Conservation (phyloP, 257 asterid genomes). For the Fraxinus americana region DNA sequence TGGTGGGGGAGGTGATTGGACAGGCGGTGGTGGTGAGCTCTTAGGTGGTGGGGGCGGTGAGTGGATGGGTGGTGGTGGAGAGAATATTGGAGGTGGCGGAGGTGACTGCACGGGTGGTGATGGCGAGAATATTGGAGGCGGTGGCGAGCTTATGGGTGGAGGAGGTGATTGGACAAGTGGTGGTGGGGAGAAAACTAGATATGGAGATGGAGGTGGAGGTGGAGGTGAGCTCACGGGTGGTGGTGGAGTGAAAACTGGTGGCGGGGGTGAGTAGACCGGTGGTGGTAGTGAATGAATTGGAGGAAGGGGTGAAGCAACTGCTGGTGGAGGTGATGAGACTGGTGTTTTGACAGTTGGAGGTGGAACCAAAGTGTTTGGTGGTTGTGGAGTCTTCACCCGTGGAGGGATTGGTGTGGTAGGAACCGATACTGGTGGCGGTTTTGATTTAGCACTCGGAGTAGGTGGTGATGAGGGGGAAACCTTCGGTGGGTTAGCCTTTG, state of each 20-base stretch:
- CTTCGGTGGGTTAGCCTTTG: neutral
- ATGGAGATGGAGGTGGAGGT: neutral
- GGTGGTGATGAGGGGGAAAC: slow-evolving; percentile 10
- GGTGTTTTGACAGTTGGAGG: neutral
- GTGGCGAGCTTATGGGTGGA: neutral
- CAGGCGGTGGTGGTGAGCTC: neutral
- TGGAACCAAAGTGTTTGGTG: neutral
- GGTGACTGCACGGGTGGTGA: slow-evolving; percentile 7
- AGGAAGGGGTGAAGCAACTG: too few species aligned
- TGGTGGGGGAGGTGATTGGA: neutral
- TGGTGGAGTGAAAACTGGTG: too few species aligned
- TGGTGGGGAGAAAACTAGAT: neutral
- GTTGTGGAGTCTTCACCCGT: neutral
- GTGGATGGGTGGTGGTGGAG: slow-evolving; percentile 13
- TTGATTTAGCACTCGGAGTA: slow-evolving; percentile 18
- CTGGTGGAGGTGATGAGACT: neutral
- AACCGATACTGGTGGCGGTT: neutral
- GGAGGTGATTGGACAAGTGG: neutral
- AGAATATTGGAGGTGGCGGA: neutral
- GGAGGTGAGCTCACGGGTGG: neutral
- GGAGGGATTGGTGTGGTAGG: neutral
- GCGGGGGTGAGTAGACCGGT: too few species aligned
- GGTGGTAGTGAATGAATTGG: too few species aligned
- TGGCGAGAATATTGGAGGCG: neutral
- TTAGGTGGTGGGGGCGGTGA: slow-evolving; percentile 11